Evolutionary conservation across 2,329 filamentous ascomycete species (phyloP), one percentile per base, ranked within the genome.

Genomic region (Parasarocladium wereldwijsianum): DNA sequence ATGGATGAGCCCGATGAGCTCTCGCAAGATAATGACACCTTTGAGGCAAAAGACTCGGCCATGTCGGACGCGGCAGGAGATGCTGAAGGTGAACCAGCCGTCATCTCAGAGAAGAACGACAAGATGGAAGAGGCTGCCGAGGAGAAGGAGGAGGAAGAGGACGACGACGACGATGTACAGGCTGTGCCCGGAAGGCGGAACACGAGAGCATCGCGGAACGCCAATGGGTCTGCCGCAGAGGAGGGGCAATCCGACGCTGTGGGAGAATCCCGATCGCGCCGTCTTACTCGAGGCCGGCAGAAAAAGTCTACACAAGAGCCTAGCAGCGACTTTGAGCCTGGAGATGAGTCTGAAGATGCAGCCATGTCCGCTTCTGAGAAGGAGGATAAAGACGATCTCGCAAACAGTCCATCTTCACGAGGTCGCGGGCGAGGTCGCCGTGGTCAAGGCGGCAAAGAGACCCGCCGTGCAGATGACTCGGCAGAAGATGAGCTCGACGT

Each of bases 311-410:
- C 54, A 3, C 59, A 66, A 33, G 68, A 73, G 34, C 62, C 59
- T 5, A 72, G 67, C 30, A 73, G 68, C 40, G 69, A 74, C 38
- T 74, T 73, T 40, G 69, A 74, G 32, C 69, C 69, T 12, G 64
- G 58, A 10, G 65, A 71, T 15, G 69, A 71, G 31, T 71, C 66
- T 0, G 69, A 62, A 5, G 68, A 70, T 15, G 66, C 62, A 7
- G 62, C 59, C 8, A 55, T 51, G 17, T 65, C 60, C 1, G 58
- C 42, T 5, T 55, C 52, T 9, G 52, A 54, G 26, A 50, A 58
- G 23, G 49, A 47, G 5, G 51, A 52, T 17, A 52, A 57, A 8
- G 57, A 59, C 7, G 57, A 59, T 2, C 20, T 21, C 62, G 63
- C 11, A 36, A 60, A 61, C 4, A 70, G 62, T 33, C 60, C 64